These are phyloP conservation scores for Arthroderma sp. DNA, from an alignment of 2,329 filamentous ascomycete species.

Conservation along the genomic window DNA sequence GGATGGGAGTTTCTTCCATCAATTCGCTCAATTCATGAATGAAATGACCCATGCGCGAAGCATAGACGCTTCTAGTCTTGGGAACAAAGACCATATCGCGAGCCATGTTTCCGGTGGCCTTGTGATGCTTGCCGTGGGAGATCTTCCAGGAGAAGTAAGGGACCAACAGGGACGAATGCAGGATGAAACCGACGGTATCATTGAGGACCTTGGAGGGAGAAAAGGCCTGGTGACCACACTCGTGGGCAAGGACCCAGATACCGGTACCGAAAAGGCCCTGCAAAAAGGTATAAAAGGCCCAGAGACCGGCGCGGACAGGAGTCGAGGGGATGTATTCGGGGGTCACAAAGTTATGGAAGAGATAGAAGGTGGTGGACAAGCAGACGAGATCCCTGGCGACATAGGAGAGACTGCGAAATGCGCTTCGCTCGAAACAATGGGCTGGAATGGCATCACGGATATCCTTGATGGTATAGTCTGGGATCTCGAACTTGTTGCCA, in stretches of 20 bases:
- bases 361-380: constrained; percentile 64
- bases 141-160: constrained; percentile 99
- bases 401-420: constrained; percentile 60
- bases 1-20: constrained; percentile 85
- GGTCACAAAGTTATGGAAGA: constrained; percentile 83
- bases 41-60: constrained; percentile 57
- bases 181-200: constrained; percentile 81
- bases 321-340: constrained; percentile 66
- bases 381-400: constrained; percentile 67
- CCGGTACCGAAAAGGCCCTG: constrained; percentile 92
- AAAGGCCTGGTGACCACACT: constrained; percentile 95
- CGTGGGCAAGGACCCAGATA: constrained; percentile 91
- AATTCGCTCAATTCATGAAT: constrained; percentile 77
- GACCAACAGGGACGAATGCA: constrained; percentile 77
- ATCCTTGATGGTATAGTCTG: constrained; percentile 95
- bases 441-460: constrained; percentile 93
- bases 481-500: constrained; percentile 85
- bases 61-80: constrained; percentile 71
- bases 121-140: constrained; percentile 98
- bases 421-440: constrained; percentile 90
- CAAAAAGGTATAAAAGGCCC: constrained; percentile 59
- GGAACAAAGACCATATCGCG: constrained; percentile 99
- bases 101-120: constrained; percentile 92
- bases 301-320: constrained; percentile 50
- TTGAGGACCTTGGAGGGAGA: constrained; percentile 84